Conservation (phyloP, 1,284 basidiomycete genomes). For the Cryptococcus floricola region DNA sequence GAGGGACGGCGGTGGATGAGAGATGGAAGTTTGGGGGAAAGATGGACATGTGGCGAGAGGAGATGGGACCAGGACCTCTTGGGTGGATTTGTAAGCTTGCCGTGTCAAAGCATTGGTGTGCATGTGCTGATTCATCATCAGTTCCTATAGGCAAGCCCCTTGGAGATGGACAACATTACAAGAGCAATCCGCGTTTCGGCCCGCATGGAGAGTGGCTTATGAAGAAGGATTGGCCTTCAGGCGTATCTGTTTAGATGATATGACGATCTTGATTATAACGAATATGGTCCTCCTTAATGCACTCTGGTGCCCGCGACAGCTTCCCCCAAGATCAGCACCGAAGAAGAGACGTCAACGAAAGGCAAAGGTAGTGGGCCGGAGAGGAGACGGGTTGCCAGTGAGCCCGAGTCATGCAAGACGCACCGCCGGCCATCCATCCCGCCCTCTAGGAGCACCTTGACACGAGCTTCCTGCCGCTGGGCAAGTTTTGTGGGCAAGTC, state of each 20-base stretch:
- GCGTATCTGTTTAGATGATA: background rate
- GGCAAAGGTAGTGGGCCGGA: too few species aligned
- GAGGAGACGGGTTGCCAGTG: background rate
- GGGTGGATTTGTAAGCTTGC: slow-evolving; percentile 46
- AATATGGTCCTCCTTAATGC: background rate
- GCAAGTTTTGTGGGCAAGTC: background rate
- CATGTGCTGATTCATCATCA: slow-evolving; percentile 7
- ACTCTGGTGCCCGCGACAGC: background rate
- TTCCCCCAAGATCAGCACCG: too few species aligned
- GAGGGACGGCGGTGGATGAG: slow-evolving; percentile 35
- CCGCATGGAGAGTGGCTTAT: slow-evolving; percentile 45
- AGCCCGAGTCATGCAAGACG: too few species aligned
- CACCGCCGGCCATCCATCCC: too few species aligned
- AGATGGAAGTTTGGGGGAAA: slow-evolving; percentile 40
- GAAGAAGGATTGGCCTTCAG: slow-evolving; percentile 42
- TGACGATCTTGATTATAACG: background rate
- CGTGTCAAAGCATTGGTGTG: background rate
- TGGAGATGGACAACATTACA: slow-evolving; percentile 42
- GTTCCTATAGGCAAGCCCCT: slow-evolving; percentile 43
- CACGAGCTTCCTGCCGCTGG: too few species aligned
- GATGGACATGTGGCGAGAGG: slow-evolving; percentile 32
- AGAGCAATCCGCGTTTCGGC: slow-evolving; percentile 42
- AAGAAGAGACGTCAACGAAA: too few species aligned
- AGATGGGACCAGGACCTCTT: slow-evolving; percentile 38
- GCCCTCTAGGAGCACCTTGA: too few species aligned